Base-by-base conservation (phyloP, 2,329 filamentous ascomycete species). In the Colletotrichum sp. region DNA sequence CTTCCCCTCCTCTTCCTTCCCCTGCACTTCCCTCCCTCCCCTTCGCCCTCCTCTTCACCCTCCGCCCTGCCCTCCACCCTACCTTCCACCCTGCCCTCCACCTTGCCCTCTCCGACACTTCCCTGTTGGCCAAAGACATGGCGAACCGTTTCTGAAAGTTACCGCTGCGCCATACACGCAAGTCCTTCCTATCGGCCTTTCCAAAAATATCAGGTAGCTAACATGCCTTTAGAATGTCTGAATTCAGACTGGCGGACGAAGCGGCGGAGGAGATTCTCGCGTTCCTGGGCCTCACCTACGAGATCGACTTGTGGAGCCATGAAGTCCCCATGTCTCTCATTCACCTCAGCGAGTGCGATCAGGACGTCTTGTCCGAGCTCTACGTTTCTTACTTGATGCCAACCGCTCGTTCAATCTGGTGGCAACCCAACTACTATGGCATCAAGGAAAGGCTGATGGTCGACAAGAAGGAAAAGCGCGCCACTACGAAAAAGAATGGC, bases 321-420 rank as follows among this genome's bases (percentile, higher is more conserved):
- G 11, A 68, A 19, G 15, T 7, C 3, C 22, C 64, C 16, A 8
- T 11, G 4, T 13, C 74, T 6, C 36, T 13, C 12, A 27, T 60
- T 8, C 34, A 61, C 5, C 57, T 75, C 4, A 30, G 30, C 13
- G 57, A 69, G 15, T 34, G 27, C 5, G 70, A 76, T 12, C 70
- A 76, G 16, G 22, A 55, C 6, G 12, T 74, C 16, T 34, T 76
- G 8, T 48, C 57, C 8, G 8, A 30, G 22, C 68, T 11, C 6
- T 74, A 59, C 9, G 44, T 28, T 11, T 30, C 57, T 32, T 65
- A 76, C 25, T n/a, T 76, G 16, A 69, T 69, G 59, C 74, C 74
- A 22, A 22, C 57, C 3, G 70, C 64, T 13, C 44, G 8, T 8
- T 74, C 70, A 6, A 22, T 76, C 4, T 76, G 70, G 74, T 76